phyloP scores from a whole-genome alignment of 1,284 basidiomycete genomes.

The Irpex sp. region DNA sequence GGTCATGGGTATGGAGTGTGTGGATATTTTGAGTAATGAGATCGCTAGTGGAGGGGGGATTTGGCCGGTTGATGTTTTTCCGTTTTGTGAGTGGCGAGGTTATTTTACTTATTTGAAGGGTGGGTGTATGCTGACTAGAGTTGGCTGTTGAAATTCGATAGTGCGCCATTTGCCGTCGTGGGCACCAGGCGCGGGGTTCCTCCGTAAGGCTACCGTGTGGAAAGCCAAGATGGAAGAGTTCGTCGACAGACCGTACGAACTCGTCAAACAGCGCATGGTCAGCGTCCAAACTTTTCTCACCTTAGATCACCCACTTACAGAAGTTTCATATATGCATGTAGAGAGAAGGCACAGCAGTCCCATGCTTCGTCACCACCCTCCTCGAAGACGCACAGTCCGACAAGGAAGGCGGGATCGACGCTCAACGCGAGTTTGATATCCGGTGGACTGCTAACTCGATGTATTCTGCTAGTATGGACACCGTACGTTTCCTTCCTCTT shows the following conservation, averaged over 20 bases:
- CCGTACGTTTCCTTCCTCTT: constrained; percentile 34
- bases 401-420: constrained; percentile 22
- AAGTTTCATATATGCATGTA: no score
- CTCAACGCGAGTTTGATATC: constrained; percentile 54
- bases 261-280: constrained; percentile 48
- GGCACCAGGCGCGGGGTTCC: constrained; percentile 33
- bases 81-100: constrained; percentile 31
- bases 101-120: neutral
- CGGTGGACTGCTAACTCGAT: constrained; percentile 75
- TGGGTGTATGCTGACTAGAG: no score
- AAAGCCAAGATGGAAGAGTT: constrained; percentile 64
- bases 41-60: constrained; percentile 64
- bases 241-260: constrained; percentile 61
- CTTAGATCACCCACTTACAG: no score
- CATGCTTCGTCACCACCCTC: constrained; percentile 57
- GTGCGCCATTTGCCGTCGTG: constrained; percentile 31
- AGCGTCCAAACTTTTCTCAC: no score
- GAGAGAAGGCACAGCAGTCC: constrained; percentile 49
- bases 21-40: constrained; percentile 53
- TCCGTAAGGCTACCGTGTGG: constrained; percentile 54
- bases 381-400: constrained; percentile 36
- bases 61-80: constrained; percentile 68
- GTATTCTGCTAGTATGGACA: constrained; percentile 62
- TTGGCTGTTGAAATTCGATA: no score
- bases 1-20: constrained; percentile 55